Evolutionary conservation across 73 alveolate genomes (phyloP).

Genomic region (Paramecium primaurelia): DNA sequence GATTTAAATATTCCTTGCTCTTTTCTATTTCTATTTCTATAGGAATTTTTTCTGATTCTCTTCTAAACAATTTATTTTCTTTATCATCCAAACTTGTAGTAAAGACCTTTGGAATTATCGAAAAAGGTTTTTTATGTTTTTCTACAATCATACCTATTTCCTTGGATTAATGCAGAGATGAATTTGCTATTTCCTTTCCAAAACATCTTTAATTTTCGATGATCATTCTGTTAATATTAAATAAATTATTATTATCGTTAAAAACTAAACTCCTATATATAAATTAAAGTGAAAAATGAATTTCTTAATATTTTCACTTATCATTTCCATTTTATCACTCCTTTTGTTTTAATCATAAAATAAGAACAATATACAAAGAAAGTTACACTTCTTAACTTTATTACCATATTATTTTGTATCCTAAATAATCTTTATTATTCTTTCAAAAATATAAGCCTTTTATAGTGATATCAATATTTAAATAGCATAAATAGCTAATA

Average conservation of each 20-base stretch:
- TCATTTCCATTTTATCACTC: background rate
- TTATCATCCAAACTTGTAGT: background rate
- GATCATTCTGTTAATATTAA: slow-evolving; percentile 8
- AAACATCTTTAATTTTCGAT: background rate
- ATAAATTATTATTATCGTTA: background rate
- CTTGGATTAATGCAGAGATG: background rate
- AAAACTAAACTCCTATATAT: background rate
- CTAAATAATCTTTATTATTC: no score
- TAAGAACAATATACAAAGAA: no score
- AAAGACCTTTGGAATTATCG: background rate
- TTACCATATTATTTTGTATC: background rate
- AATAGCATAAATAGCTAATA: background rate
- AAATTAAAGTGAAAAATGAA: background rate
- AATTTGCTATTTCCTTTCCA: background rate
- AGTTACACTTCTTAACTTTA: background rate
- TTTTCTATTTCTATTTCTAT: background rate
- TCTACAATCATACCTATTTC: background rate
- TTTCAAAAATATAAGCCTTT: background rate
- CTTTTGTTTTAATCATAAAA: background rate
- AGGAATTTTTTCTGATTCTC: background rate
- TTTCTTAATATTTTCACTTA: background rate
- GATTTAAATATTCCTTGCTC: background rate
- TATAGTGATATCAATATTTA: no score
- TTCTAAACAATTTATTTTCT: background rate
- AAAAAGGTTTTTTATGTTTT: background rate